Percentiles rank a stretch among this genome's conserved stretches.
Evolutionary conservation across 495 filamentous ascomycete species (phyloP).

Genomic region (Hypoxylon fragiforme): DNA sequence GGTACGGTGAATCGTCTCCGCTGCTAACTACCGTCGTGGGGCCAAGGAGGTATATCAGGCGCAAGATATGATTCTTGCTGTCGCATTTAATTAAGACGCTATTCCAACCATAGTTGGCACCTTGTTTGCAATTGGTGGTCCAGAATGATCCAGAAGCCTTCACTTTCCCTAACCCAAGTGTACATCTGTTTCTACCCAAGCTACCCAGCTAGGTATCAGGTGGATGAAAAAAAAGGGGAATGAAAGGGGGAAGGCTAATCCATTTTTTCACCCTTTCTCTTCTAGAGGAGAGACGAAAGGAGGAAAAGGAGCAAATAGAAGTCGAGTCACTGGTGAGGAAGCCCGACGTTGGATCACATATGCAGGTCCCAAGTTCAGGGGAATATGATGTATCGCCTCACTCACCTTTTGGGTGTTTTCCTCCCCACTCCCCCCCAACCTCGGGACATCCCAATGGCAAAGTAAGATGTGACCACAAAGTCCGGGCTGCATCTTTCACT

Average conservation of each 20-base stretch:
- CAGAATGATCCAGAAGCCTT: constrained; percentile 11
- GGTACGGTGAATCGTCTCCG: constrained; percentile 9
- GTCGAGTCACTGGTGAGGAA: constrained; percentile 9
- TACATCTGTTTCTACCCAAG: no score
- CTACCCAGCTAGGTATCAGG: constrained; percentile 1
- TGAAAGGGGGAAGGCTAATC: neutral
- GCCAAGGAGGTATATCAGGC: constrained; percentile 1
- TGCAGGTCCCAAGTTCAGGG: constrained; percentile 35
- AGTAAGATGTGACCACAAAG: constrained; percentile 27
- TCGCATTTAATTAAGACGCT: constrained; percentile 17
- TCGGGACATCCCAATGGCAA: constrained; percentile 25
- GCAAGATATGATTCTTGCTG: constrained; percentile 3
- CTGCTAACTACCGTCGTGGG: constrained; percentile 11
- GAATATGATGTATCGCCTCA: constrained; percentile 28
- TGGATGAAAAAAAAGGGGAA: neutral
- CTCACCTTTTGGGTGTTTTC: constrained; percentile 15
- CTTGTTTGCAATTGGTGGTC: constrained; percentile 21
- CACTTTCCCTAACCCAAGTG: constrained; percentile 2
- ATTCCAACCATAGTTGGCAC: constrained; percentile 6
- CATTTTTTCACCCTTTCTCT: constrained; percentile 23
- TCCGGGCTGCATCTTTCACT: constrained; percentile 23
- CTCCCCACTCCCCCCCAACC: constrained; percentile 23
- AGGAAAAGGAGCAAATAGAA: constrained; percentile 10
- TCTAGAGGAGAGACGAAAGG: neutral
- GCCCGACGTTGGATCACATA: constrained; percentile 34